Conservation (phyloP, 257 asterid genomes). For the Gentiana straminea region DNA sequence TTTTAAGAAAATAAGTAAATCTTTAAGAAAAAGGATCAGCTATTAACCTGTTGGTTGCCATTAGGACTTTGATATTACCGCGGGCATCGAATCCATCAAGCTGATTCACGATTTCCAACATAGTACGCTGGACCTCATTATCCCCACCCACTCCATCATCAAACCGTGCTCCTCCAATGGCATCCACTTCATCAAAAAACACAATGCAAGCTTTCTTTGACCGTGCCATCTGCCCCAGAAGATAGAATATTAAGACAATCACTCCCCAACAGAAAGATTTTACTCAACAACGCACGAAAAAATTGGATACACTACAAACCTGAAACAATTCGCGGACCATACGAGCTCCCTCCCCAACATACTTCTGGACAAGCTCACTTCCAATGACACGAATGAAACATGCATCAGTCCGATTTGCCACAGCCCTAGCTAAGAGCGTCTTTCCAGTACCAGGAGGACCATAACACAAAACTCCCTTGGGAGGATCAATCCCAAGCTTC, state of each 20-base stretch:
- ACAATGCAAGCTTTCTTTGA: conserved; percentile 97
- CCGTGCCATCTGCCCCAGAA: conserved; percentile 79
- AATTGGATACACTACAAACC: conserved; percentile 22
- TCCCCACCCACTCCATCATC: conserved; percentile 99
- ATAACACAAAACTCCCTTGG: conserved; percentile 94
- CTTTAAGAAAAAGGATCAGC: neutral
- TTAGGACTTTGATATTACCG: conserved; percentile 91
- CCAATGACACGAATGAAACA: conserved; percentile 97
- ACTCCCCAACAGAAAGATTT: too few relatives aligned
- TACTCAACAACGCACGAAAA: too few relatives aligned
- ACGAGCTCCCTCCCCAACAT: conserved; percentile 99
- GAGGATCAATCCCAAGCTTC: conserved; percentile 96
- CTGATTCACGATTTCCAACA: conserved; percentile 98
- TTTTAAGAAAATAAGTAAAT: neutral
- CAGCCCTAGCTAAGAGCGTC: conserved; percentile 93
- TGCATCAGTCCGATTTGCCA: conserved; percentile 96
- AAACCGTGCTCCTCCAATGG: conserved; percentile 96
- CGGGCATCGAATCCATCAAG: conserved; percentile 99
- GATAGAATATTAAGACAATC: too few relatives aligned
- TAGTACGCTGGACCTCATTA: conserved; percentile 96
- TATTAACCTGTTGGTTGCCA: conserved; percentile 90
- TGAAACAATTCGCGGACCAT: conserved; percentile 99
- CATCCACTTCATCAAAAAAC: conserved; percentile 93
- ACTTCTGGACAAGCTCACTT: conserved; percentile 94
- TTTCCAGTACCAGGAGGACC: conserved; percentile 99